phyloP scores from a whole-genome alignment of 2,329 filamentous ascomycete genomes.

The Diaporthe australafricana region DNA sequence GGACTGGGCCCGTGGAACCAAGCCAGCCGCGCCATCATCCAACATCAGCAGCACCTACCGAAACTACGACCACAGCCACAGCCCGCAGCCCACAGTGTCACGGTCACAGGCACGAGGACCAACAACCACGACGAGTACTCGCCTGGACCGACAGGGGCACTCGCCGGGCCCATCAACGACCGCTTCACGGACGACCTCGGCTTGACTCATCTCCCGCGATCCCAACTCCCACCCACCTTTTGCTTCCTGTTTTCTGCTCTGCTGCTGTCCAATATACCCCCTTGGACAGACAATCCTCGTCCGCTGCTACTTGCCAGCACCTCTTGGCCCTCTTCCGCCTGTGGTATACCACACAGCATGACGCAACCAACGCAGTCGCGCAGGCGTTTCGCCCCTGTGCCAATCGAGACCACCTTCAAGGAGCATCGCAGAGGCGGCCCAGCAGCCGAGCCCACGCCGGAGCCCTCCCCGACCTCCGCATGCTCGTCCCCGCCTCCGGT shows the following conservation, averaged over 20 bases:
- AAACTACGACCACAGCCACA: neutral
- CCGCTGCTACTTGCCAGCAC: neutral
- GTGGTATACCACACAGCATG: slow-evolving; percentile 46
- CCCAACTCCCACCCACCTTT: neutral
- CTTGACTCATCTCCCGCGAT: neutral
- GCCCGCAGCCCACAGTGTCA: neutral
- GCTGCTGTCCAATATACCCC: no score
- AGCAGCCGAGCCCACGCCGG: slow-evolving; percentile 64
- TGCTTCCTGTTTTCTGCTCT: neutral
- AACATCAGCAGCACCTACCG: neutral
- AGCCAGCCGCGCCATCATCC: neutral
- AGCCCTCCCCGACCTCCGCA: slow-evolving; percentile 61
- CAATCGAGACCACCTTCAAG: slow-evolving; percentile 78
- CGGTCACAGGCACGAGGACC: no score
- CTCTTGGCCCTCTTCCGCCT: neutral
- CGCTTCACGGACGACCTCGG: slow-evolving; percentile 12
- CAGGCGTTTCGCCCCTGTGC: slow-evolving; percentile 74
- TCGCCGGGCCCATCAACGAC: slow-evolving; percentile 1
- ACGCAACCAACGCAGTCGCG: slow-evolving; percentile 54
- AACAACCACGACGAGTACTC: neutral
- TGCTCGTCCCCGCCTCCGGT: slow-evolving; percentile 52
- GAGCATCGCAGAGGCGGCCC: slow-evolving; percentile 62
- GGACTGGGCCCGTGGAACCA: neutral
- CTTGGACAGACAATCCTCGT: neutral
- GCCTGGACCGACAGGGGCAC: neutral